phyloP scores from a whole-genome alignment of 345 rosid genomes.

The Salix suchowensis region DNA sequence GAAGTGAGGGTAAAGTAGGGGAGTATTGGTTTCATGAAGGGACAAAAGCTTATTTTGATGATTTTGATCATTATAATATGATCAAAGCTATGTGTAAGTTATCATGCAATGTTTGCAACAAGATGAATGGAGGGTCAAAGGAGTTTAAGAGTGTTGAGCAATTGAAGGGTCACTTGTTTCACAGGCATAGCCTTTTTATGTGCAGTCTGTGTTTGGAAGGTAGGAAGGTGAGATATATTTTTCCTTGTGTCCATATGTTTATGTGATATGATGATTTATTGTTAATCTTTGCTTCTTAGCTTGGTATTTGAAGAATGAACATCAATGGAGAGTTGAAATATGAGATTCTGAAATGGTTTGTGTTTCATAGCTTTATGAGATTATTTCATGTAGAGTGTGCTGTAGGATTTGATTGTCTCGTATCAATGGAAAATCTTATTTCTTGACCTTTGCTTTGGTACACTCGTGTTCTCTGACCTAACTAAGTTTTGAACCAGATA shows the following conservation, averaged over 20 bases:
- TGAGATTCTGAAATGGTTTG: not conserved
- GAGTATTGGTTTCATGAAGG: slow-evolving; percentile 23
- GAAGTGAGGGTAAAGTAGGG: slow-evolving; percentile 22
- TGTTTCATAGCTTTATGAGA: not conserved
- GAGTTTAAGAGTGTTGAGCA: slow-evolving; percentile 22
- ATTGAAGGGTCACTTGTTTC: slow-evolving; percentile 24
- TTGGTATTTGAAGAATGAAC: not conserved
- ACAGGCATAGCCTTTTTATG: slow-evolving; percentile 17
- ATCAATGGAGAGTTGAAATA: not conserved
- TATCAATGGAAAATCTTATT: not conserved
- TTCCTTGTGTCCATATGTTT: too few species aligned
- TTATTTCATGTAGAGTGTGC: not conserved
- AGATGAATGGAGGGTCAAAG: not conserved
- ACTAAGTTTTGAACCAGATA: slow-evolving; percentile 12
- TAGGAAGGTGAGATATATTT: slow-evolving; percentile 20
- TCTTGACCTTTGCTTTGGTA: not conserved
- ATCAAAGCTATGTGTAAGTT: slow-evolving; percentile 23
- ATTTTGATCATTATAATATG: slow-evolving; percentile 18
- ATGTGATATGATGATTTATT: not conserved
- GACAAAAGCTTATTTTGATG: slow-evolving; percentile 23
- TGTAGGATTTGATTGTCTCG: not conserved
- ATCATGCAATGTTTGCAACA: slow-evolving; percentile 24
- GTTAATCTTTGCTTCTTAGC: not conserved
- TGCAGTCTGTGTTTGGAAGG: slow-evolving; percentile 30
- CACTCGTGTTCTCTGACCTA: not conserved